Conservation (phyloP, 1,139 yeast species). For the Blastobotrys indianensis region DNA sequence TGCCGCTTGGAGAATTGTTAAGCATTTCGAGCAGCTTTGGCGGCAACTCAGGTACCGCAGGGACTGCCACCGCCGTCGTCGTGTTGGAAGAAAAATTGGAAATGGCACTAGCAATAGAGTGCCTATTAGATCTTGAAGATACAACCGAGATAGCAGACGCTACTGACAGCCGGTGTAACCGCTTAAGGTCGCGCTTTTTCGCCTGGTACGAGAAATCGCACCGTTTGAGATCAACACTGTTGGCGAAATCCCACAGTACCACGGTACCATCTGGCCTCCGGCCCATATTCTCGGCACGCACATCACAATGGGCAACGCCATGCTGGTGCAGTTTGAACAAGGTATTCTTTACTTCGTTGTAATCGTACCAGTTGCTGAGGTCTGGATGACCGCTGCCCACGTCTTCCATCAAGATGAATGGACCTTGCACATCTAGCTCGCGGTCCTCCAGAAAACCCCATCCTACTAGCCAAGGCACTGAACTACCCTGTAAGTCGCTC, state of each 20-base stretch:
- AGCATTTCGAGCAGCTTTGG: too few species aligned
- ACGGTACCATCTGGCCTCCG: constrained; percentile 2
- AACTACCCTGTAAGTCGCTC: constrained; percentile 1
- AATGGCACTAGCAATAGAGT: too few species aligned
- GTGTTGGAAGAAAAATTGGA: too few species aligned
- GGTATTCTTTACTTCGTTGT: background rate
- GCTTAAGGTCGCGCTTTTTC: background rate
- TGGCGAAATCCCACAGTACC: constrained; percentile 7
- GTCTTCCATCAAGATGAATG: constrained; percentile 5
- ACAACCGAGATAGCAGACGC: background rate
- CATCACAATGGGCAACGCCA: constrained; percentile 7
- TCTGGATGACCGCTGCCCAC: background rate
- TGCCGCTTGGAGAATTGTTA: too few species aligned
- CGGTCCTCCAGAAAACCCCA: constrained; percentile 1
- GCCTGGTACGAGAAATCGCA: constrained; percentile 3
- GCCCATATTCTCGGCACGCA: constrained; percentile 7
- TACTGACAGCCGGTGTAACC: constrained; percentile 1
- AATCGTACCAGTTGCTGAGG: constrained; percentile 2
- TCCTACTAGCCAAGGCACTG: constrained; percentile 1
- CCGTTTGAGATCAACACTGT: background rate
- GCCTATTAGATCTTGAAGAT: too few species aligned
- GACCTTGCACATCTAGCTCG: constrained; percentile 4
- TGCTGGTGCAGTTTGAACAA: constrained; percentile 3
- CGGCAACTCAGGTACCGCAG: too few species aligned
- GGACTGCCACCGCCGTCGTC: too few species aligned